These are phyloP conservation scores for Cutaneotrichosporon dermatis DNA, from an alignment of 1,284 basidiomycete genomes.

Conservation along the genomic window DNA sequence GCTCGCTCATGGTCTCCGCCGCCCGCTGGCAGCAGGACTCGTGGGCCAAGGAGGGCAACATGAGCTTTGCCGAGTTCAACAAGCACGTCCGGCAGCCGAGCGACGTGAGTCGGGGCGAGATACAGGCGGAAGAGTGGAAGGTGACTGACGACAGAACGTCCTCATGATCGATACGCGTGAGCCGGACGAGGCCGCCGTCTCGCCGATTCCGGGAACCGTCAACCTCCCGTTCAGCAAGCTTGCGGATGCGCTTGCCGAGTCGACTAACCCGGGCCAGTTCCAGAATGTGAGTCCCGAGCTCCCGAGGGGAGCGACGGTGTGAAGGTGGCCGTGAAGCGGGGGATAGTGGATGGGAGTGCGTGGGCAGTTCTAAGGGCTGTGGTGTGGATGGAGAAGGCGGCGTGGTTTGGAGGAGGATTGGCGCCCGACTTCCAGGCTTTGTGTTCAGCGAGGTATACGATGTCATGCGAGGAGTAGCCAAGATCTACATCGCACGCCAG, in stretches of 20 bases:
- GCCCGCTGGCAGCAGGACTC: not conserved
- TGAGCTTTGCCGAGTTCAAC: slow-evolving; percentile 75
- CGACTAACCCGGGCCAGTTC: slow-evolving; percentile 57
- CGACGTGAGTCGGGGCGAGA: slow-evolving; percentile 54
- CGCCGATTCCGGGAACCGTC: slow-evolving; percentile 89
- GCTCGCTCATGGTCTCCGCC: not conserved
- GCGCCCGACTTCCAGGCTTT: too few species aligned
- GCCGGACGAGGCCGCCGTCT: slow-evolving; percentile 80
- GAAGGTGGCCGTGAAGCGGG: too few species aligned
- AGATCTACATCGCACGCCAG: too few species aligned
- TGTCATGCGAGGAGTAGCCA: too few species aligned
- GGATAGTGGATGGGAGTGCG: too few species aligned
- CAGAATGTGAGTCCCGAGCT: slow-evolving; percentile 42
- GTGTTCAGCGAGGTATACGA: too few species aligned
- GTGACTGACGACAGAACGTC: slow-evolving; percentile 7
- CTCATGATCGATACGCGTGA: slow-evolving; percentile 66
- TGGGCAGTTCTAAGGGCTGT: too few species aligned
- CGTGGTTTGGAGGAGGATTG: too few species aligned
- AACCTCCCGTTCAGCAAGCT: slow-evolving; percentile 80
- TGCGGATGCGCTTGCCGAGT: slow-evolving; percentile 58
- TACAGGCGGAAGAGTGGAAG: too few species aligned
- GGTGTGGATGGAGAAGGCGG: too few species aligned
- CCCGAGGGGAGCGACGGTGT: too few species aligned
- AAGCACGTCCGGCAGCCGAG: slow-evolving; percentile 68
- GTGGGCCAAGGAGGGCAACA: slow-evolving; percentile 44